These are phyloP conservation scores for Fistulinella cinereoalba DNA, from an alignment of 1,284 basidiomycete genomes.

Conservation along the genomic window DNA sequence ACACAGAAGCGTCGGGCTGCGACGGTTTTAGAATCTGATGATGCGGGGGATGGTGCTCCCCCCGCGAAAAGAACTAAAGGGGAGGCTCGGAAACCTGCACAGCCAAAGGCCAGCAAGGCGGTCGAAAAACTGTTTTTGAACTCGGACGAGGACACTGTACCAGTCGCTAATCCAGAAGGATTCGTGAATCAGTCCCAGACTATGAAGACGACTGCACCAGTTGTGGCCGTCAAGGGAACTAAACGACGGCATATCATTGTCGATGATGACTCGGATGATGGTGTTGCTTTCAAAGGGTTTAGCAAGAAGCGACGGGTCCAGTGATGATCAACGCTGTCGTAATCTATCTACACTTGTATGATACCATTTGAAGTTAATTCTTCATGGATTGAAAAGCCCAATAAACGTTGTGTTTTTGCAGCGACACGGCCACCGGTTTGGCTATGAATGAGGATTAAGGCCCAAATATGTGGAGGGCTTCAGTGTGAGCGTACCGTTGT, in stretches of 20 bases:
- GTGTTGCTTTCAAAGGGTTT: constrained; percentile 64
- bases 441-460: constrained; percentile 35
- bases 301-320: constrained; percentile 34
- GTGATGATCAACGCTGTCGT: constrained; percentile 10
- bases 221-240: constrained; percentile 27
- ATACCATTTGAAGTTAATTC: constrained; percentile 42
- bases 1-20: constrained; percentile 24
- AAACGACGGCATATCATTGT: constrained; percentile 41
- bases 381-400: constrained; percentile 82
- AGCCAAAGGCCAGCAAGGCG: constrained; percentile 5
- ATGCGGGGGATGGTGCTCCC: constrained; percentile 18
- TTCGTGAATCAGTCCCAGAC: background rate
- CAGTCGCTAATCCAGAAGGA: background rate
- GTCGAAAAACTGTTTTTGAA: constrained; percentile 38
- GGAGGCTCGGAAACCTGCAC: constrained; percentile 5
- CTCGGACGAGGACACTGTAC: constrained; percentile 37
- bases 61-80: constrained; percentile 10
- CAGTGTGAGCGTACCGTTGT: constrained; percentile 57
- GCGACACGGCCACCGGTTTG: constrained; percentile 88
- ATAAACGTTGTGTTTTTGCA: constrained; percentile 83
- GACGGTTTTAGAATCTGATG: constrained; percentile 32
- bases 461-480: background rate
- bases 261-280: constrained; percentile 72
- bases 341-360: constrained; percentile 8
- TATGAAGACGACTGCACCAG: background rate